Conservation (phyloP, 768 basidiomycete species). For the Boletus rubroflammeus region DNA sequence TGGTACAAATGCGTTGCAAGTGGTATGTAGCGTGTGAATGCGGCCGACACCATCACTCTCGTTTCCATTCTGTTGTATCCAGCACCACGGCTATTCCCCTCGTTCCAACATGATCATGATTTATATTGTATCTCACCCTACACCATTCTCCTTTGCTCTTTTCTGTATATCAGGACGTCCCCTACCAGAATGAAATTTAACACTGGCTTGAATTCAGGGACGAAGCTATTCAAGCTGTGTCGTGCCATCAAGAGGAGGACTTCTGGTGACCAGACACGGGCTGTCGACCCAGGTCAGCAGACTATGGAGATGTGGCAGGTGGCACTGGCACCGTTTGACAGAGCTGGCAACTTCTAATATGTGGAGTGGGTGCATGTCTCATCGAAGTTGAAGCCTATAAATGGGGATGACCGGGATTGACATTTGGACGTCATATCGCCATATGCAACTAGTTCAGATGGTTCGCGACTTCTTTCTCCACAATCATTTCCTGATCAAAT, state of each 20-base stretch:
- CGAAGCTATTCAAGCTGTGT: background rate
- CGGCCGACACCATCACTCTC: background rate
- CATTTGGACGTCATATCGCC: background rate
- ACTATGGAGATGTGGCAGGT: too few species aligned
- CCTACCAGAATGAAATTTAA: constrained; percentile 3
- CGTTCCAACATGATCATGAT: background rate
- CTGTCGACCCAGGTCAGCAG: too few species aligned
- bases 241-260: background rate
- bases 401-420: too few species aligned
- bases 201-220: background rate
- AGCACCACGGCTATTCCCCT: background rate
- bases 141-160: background rate
- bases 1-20: background rate
- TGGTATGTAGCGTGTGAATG: background rate
- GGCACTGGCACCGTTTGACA: too few species aligned
- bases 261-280: too few species aligned
- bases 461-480: background rate
- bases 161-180: constrained; percentile 15
- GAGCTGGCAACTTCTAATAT: too few species aligned
- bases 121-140: constrained; percentile 15
- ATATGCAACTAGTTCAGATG: background rate
- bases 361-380: too few species aligned
- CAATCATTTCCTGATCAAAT: background rate
- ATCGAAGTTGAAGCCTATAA: too few species aligned
- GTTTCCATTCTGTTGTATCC: constrained; percentile 4